Evolutionary conservation across 805 yeast genomes (phyloP).

Genomic region (Naumovozyma dairenensis): DNA sequence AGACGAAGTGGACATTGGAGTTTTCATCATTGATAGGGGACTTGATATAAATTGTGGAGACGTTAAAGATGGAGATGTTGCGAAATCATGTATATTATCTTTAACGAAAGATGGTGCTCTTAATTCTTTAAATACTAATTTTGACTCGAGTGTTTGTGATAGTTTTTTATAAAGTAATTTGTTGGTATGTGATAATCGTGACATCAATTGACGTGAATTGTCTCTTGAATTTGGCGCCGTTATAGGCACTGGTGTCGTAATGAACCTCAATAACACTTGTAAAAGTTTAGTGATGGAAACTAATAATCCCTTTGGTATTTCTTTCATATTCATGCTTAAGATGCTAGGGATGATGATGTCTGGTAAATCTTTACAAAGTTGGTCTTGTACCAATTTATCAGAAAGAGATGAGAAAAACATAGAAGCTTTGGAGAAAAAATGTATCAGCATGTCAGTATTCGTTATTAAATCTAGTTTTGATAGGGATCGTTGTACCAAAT

Average conservation of each 20-base stretch:
- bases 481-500: constrained; percentile 16
- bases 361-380: constrained; percentile 19
- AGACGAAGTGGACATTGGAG: constrained; percentile 5
- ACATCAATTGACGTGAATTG: constrained; percentile 9
- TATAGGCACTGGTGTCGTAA: constrained; percentile 8
- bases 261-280: constrained; percentile 13
- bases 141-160: constrained; percentile 15
- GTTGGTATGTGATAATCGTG: constrained; percentile 17
- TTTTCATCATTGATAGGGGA: constrained; percentile 17
- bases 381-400: constrained; percentile 24
- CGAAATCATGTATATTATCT: constrained; percentile 10
- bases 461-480: constrained; percentile 16
- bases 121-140: constrained; percentile 13
- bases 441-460: constrained; percentile 13
- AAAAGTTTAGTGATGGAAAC: constrained; percentile 23
- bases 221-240: constrained; percentile 12
- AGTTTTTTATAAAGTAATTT: constrained; percentile 19
- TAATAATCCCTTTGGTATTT: constrained; percentile 12
- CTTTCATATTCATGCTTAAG: constrained; percentile 8
- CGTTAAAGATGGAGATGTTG: constrained; percentile 21
- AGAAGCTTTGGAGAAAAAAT: constrained; percentile 23
- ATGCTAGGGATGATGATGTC: constrained; percentile 19
- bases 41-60: constrained; percentile 26
- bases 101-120: constrained; percentile 5
- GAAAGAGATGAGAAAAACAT: constrained; percentile 18